Evolutionary conservation across 2,329 filamentous ascomycete genomes (phyloP).

Genomic region (Ceratocystis lukuohia): DNA sequence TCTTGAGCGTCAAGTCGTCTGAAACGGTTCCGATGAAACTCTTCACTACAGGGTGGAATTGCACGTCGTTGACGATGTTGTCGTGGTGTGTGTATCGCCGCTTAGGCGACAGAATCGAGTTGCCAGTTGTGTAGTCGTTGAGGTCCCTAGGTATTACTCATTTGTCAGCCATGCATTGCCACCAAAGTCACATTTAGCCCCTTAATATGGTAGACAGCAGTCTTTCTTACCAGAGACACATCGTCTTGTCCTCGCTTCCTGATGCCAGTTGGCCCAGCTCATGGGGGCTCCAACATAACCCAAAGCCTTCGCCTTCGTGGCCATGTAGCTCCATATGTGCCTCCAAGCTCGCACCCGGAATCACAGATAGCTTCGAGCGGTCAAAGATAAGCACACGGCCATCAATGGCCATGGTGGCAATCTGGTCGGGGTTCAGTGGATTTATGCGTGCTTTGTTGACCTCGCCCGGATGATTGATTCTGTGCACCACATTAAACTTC

Average conservation of each 20-base stretch:
- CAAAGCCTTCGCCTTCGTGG: constrained; percentile 81
- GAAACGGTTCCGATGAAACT: constrained; percentile 85
- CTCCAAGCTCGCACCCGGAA: constrained; percentile 60
- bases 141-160: constrained; percentile 49
- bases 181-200: neutral
- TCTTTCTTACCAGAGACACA: constrained; percentile 60
- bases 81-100: constrained; percentile 77
- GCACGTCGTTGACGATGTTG: constrained; percentile 90
- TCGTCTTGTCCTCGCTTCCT: constrained; percentile 82
- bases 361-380: constrained; percentile 77
- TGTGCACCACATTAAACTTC: constrained; percentile 85
- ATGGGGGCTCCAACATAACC: constrained; percentile 83
- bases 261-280: constrained; percentile 69
- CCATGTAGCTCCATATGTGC: constrained; percentile 76
- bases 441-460: constrained; percentile 98
- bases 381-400: constrained; percentile 87
- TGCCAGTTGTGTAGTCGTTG: constrained; percentile 56
- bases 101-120: constrained; percentile 55
- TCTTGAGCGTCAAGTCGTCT: constrained; percentile 84
- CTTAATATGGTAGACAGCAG: neutral
- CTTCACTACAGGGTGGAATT: constrained; percentile 78
- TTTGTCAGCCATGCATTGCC: constrained; percentile 18
- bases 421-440: constrained; percentile 91
- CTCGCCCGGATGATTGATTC: constrained; percentile 90
- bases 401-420: constrained; percentile 83